Base-by-base conservation (phyloP, 1,284 basidiomycete genomes). In the Ustilago tritici region DNA sequence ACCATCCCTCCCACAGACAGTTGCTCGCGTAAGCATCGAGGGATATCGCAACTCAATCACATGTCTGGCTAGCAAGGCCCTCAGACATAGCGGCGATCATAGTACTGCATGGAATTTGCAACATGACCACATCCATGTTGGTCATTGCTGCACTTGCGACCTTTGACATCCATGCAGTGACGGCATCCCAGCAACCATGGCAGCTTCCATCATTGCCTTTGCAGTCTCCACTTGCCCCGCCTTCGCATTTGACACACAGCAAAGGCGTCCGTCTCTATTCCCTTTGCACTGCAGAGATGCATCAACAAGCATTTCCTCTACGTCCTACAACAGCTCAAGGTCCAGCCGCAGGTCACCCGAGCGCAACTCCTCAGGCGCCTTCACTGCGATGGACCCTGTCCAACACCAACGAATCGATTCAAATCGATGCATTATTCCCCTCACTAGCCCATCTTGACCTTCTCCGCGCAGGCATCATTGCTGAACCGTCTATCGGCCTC, bases 381-480 rank as follows among this genome's bases (percentile, higher is more conserved):
- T 54, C 47, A 10, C 62, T 73, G 32, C 11, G 52, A 61, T 91
- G 90, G 90, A 88, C 89, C 4, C 83, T 91, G 41, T 88, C 85
- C 74, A 91, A 90, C 71, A 83, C 87, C 69, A 90, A 91, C 78
- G 88, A 89, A 4, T 88, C 89, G 0, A 89, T 91, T 54, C 87
- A 87, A 7, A 86, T 90, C n/a, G 89, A 90, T 7, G 90, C 88
- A 12, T 85, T 87, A 2, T 88, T 90, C 1, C 90, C 90, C 5
- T 90, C 89, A 3, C 89, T 90, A 65, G 89, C 87, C 2, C 90
- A 91, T 73, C 86, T 91, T 59, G 90, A 91, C 80, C 86, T 91
- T 19, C 60, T 88, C 32, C 87, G 87, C 49, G 89, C 89, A 19
- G 89, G 89, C 4, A 83, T 91, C 43, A 90, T 91, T 70, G 88